These are phyloP conservation scores for Boletus barrowsii DNA, from an alignment of 768 basidiomycete species.

Conservation along the genomic window DNA sequence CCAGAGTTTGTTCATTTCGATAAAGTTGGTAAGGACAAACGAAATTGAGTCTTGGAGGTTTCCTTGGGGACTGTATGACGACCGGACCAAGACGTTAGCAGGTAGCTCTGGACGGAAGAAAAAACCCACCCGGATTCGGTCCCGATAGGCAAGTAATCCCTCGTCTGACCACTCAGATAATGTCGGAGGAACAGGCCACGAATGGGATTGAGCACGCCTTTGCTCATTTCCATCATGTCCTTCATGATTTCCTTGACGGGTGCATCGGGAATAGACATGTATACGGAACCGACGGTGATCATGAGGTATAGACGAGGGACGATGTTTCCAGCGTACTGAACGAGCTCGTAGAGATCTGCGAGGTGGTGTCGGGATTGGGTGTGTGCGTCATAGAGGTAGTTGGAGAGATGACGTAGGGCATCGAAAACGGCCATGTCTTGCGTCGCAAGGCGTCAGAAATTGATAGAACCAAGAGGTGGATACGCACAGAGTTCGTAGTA, in stretches of 20 bases:
- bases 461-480: not conserved
- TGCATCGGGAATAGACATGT: slow-evolving; percentile 97
- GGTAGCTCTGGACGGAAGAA: not conserved
- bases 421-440: slow-evolving; percentile 99
- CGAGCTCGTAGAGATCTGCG: slow-evolving; percentile 97
- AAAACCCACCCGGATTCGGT: slow-evolving; percentile 68
- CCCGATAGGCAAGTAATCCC: slow-evolving; percentile 93
- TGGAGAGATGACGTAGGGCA: slow-evolving; percentile 89
- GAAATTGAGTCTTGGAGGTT: slow-evolving; percentile 93
- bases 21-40: slow-evolving; percentile 97
- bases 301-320: slow-evolving; percentile 93
- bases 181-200: slow-evolving; percentile 94
- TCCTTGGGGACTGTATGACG: slow-evolving; percentile 62
- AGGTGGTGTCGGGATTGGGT: slow-evolving; percentile 88
- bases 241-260: slow-evolving; percentile 99
- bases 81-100: not conserved
- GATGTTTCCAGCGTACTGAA: slow-evolving; percentile 99
- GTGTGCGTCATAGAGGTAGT: slow-evolving; percentile 96
- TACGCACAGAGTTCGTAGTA: slow-evolving; percentile 94
- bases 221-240: slow-evolving; percentile 99
- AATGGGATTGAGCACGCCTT: slow-evolving; percentile 96
- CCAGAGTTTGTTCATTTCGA: slow-evolving; percentile 99
- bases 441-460: not conserved
- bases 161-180: slow-evolving; percentile 94
- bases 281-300: slow-evolving; percentile 99